These are phyloP conservation scores for Macrolepiota dolichaula DNA, from an alignment of 768 basidiomycete genomes.

Conservation along the genomic window DNA sequence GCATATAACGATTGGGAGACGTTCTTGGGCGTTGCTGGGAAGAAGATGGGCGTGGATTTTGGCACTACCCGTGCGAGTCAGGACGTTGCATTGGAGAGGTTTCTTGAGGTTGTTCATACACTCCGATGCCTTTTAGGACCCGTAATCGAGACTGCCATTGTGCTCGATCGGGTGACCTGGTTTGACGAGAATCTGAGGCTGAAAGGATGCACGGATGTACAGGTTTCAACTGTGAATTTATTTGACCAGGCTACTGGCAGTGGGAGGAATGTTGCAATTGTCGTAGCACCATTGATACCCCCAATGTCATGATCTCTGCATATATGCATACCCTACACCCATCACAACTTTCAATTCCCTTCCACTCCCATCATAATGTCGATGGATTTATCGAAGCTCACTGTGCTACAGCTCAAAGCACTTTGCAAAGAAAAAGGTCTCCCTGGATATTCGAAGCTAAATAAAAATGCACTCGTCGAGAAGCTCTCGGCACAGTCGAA, in stretches of 20 bases:
- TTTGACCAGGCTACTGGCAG: slow-evolving; percentile 75
- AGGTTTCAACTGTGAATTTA: slow-evolving; percentile 45
- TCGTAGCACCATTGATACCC: slow-evolving; percentile 34
- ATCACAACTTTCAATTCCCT: background rate
- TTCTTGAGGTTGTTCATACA: slow-evolving; percentile 58
- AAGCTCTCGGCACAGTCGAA: slow-evolving; percentile 26
- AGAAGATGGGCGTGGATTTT: slow-evolving; percentile 25
- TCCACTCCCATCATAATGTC: slow-evolving; percentile 1
- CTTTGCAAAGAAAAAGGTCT: slow-evolving; percentile 65
- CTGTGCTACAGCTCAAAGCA: slow-evolving; percentile 60
- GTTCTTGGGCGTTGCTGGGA: slow-evolving; percentile 33
- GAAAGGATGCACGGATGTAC: background rate
- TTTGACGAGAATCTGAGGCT: slow-evolving; percentile 26
- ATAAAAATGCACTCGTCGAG: slow-evolving; percentile 53
- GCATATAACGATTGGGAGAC: slow-evolving; percentile 48
- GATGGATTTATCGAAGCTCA: slow-evolving; percentile 41
- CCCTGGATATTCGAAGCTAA: slow-evolving; percentile 64
- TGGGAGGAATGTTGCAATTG: slow-evolving; percentile 67
- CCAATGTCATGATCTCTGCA: background rate
- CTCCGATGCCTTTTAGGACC: slow-evolving; percentile 70
- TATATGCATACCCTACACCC: background rate
- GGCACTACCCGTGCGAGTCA: slow-evolving; percentile 6
- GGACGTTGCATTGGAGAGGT: slow-evolving; percentile 27
- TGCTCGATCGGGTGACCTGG: slow-evolving; percentile 63
- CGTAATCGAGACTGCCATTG: slow-evolving; percentile 59